phyloP scores from a whole-genome alignment of 306 rosid species.

The Cucurbita maxima region DNA sequence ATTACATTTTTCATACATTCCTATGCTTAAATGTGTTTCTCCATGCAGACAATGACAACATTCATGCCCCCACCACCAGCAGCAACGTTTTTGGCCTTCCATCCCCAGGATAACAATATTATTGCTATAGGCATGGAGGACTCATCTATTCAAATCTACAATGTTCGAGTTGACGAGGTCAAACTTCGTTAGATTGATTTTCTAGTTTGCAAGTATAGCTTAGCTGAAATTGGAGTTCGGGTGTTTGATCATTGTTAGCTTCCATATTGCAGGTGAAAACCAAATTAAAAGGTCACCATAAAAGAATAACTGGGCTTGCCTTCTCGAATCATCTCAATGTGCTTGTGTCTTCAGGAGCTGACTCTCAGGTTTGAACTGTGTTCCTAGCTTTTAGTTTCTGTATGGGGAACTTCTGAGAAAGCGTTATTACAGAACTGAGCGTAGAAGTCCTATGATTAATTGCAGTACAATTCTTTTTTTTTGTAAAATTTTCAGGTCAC shows the following conservation, averaged over 20 bases:
- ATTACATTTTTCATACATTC: background rate
- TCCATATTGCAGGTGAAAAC: constrained; percentile 59
- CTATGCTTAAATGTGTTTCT: constrained; percentile 12
- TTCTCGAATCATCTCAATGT: constrained; percentile 73
- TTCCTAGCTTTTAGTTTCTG: background rate
- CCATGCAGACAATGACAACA: constrained; percentile 91
- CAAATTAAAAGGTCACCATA: constrained; percentile 92
- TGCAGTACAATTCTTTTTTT: background rate
- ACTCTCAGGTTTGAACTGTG: constrained; percentile 70
- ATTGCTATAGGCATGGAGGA: constrained; percentile 99
- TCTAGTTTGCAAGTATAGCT: background rate
- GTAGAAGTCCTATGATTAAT: background rate
- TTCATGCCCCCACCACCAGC: constrained; percentile 99
- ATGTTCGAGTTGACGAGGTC: constrained; percentile 95
- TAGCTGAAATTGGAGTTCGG: background rate
- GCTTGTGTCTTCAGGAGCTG: constrained; percentile 98
- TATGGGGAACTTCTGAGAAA: background rate
- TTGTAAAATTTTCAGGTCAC: background rate
- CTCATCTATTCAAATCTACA: constrained; percentile 86
- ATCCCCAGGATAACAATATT: constrained; percentile 96
- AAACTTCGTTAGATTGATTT: background rate
- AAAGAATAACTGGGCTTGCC: constrained; percentile 98
- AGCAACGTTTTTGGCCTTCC: constrained; percentile 96
- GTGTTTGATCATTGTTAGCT: background rate
- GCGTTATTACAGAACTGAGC: background rate